Evolutionary conservation across 139 green algal species (phyloP).

Genomic region (Pycnococcus provasolii): DNA sequence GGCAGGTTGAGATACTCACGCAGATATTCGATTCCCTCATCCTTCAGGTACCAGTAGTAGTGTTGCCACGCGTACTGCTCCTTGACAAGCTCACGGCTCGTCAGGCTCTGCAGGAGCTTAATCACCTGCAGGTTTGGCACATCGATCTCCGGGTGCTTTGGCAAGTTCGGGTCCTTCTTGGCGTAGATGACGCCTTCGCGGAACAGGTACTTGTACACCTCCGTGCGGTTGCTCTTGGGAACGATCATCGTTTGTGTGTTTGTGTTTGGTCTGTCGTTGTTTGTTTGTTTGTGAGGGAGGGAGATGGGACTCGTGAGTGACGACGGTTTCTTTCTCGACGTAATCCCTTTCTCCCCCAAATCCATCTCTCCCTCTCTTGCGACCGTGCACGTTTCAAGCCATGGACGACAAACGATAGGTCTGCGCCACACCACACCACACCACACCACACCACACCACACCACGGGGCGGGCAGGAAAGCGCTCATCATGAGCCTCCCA

Average conservation of each 20-base stretch:
- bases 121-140: slow-evolving; percentile 95
- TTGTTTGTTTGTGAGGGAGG: no score
- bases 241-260: slow-evolving; percentile 77
- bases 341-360: no score
- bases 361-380: no score
- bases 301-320: no score
- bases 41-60: slow-evolving; percentile 98
- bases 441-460: no score
- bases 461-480: no score
- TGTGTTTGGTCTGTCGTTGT: neutral
- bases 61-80: slow-evolving; percentile 96
- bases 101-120: slow-evolving; percentile 97
- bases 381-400: no score
- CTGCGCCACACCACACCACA: no score
- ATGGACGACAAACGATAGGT: no score
- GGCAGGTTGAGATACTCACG: slow-evolving; percentile 95
- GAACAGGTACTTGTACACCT: slow-evolving; percentile 99
- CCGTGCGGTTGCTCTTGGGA: slow-evolving; percentile 92
- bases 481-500: no score
- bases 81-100: slow-evolving; percentile 84
- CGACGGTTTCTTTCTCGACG: no score
- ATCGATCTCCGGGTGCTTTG: slow-evolving; percentile 83
- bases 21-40: slow-evolving; percentile 96
- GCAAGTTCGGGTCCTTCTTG: slow-evolving; percentile 98
- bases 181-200: slow-evolving; percentile 96